Evolutionary conservation across 148 eudicot species (phyloP).

Genomic region (Pouteria glomerata): DNA sequence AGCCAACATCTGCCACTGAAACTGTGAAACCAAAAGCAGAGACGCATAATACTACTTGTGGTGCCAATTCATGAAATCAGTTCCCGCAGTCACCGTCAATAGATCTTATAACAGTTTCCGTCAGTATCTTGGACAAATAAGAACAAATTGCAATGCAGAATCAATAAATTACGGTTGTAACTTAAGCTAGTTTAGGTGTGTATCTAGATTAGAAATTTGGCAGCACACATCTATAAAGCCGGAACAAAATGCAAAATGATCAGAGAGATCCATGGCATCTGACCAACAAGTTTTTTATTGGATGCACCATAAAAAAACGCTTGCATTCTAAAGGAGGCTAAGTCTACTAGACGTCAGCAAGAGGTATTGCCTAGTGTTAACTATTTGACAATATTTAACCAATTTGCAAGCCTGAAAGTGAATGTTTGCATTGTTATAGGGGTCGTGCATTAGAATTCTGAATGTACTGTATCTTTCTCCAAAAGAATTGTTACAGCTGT

Average conservation of each 20-base stretch:
- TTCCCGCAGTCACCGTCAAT: neutral
- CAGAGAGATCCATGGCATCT: neutral
- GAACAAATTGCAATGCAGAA: neutral
- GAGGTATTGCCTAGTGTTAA: neutral
- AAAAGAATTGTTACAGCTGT: neutral
- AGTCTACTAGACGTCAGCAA: neutral
- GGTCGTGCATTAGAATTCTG: neutral
- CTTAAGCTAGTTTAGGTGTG: neutral
- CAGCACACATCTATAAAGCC: neutral
- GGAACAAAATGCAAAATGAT: neutral
- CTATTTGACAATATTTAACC: neutral
- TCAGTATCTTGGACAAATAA: neutral
- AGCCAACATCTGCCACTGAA: neutral
- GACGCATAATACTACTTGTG: neutral
- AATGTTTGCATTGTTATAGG: neutral
- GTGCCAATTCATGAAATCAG: neutral
- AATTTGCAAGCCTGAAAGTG: neutral
- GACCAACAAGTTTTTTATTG: neutral
- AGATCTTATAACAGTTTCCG: neutral
- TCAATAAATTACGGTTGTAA: neutral
- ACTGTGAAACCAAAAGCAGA: too few relatives aligned
- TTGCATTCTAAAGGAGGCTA: neutral
- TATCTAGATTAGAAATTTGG: neutral
- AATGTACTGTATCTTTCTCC: neutral
- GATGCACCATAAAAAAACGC: neutral